Evolutionary conservation across 768 basidiomycete genomes (phyloP).

Genomic region (Termitomyces heimii): DNA sequence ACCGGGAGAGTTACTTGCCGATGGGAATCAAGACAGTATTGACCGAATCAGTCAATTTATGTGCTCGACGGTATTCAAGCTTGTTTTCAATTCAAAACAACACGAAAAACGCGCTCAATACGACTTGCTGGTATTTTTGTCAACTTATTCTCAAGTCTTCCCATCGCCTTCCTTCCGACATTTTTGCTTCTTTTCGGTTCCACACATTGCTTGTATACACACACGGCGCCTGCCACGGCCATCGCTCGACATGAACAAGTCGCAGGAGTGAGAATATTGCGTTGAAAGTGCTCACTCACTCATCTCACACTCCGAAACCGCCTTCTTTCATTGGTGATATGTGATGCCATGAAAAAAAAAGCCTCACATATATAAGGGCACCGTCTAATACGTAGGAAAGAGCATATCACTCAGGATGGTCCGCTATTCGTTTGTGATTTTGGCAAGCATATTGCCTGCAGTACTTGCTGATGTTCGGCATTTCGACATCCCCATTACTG

Average conservation of each 20-base stretch:
- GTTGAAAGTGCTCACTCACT: conserved; percentile 1
- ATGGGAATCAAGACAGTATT: not conserved
- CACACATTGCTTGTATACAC: not conserved
- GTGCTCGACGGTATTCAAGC: not conserved
- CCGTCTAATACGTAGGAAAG: not conserved
- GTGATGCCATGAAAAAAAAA: not conserved
- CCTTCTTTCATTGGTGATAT: conserved; percentile 10
- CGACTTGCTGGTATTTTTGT: conserved; percentile 16
- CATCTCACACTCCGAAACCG: conserved; percentile 13
- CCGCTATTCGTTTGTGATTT: conserved; percentile 9
- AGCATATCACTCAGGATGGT: conserved; percentile 8
- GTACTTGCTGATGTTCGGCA: conserved; percentile 14
- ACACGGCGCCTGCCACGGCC: conserved; percentile 1
- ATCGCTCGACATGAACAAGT: not conserved
- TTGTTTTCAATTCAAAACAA: conserved; percentile 3
- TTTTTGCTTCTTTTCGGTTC: not conserved
- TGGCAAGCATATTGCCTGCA: conserved; percentile 12
- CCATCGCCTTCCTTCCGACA: conserved; percentile 1
- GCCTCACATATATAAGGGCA: conserved; percentile 16
- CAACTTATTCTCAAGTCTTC: not conserved
- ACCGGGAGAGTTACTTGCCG: not conserved
- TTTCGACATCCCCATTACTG: conserved; percentile 14
- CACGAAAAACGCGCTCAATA: conserved; percentile 9
- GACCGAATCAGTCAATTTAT: not conserved
- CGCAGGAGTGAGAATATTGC: conserved; percentile 7